Conservation (phyloP, 768 basidiomycete genomes). For the Suillus spraguei region DNA sequence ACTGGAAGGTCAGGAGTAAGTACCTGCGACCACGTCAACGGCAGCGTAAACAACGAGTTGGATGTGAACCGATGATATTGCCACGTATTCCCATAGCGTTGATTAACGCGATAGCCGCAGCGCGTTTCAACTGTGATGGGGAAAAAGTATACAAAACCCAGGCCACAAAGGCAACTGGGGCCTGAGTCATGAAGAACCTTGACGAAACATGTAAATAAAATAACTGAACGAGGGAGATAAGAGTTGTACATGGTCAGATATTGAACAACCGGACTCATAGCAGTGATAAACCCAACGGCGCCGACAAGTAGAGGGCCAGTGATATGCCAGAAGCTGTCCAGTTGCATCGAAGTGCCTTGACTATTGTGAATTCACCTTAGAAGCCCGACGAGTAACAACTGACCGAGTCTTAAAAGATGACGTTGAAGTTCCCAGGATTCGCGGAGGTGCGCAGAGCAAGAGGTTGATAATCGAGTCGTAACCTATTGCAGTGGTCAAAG, state of each 20-base stretch:
- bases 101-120: slow-evolving; percentile 79
- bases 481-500: slow-evolving; percentile 66
- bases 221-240: background rate
- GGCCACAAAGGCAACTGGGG: slow-evolving; percentile 61
- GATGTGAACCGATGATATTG: slow-evolving; percentile 64
- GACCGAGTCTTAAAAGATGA: slow-evolving; percentile 59
- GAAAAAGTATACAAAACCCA: slow-evolving; percentile 63
- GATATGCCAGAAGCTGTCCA: slow-evolving; percentile 77
- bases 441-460: slow-evolving; percentile 77
- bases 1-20: slow-evolving; percentile 61
- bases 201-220: background rate
- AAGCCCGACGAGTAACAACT: background rate
- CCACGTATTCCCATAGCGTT: slow-evolving; percentile 80
- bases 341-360: slow-evolving; percentile 68
- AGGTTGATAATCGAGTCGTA: slow-evolving; percentile 62
- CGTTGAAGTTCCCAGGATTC: slow-evolving; percentile 57
- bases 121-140: slow-evolving; percentile 78
- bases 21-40: slow-evolving; percentile 41
- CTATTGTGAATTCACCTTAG: slow-evolving; percentile 12
- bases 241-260: slow-evolving; percentile 61
- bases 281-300: slow-evolving; percentile 67
- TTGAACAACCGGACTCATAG: slow-evolving; percentile 61
- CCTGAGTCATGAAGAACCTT: slow-evolving; percentile 77
- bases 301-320: slow-evolving; percentile 53
- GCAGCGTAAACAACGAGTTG: slow-evolving; percentile 1